Percentiles rank a stretch among this genome's conserved stretches.
These are phyloP conservation scores for Casaregolazyma suthepensis DNA, from an alignment of 1,139 yeast species.

Conservation along the genomic window DNA sequence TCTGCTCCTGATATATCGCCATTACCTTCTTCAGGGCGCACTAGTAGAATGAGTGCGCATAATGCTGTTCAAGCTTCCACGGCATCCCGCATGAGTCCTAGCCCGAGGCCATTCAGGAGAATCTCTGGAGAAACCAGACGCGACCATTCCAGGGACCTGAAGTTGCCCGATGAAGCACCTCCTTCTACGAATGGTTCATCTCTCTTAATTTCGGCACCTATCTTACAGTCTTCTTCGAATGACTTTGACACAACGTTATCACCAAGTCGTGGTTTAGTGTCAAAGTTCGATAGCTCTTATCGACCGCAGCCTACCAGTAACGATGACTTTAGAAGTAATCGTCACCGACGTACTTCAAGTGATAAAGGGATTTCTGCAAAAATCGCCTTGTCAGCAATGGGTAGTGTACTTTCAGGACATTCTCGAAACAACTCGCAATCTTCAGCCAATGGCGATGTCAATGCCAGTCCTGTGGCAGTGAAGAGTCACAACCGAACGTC, in stretches of 20 bases:
- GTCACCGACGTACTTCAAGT: slow-evolving; percentile 12
- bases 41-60: neutral
- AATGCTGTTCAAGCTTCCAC: neutral
- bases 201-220: slow-evolving; percentile 3
- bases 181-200: neutral
- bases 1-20: neutral
- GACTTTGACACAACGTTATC: neutral
- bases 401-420: neutral
- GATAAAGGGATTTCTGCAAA: slow-evolving; percentile 11
- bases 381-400: slow-evolving; percentile 9
- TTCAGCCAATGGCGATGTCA: neutral
- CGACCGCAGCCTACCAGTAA: neutral
- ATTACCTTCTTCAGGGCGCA: neutral
- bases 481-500: slow-evolving; percentile 5
- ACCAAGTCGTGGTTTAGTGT: neutral
- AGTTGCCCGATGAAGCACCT: neutral
- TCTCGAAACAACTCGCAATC: neutral
- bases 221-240: slow-evolving; percentile 5
- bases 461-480: neutral
- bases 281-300: neutral
- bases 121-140: neutral
- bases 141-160: neutral
- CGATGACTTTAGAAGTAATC: neutral
- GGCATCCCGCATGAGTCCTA: neutral
- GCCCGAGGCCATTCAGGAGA: neutral